Evolutionary conservation across 2,329 filamentous ascomycete species (phyloP), one percentile per base, ranked within the genome.

Genomic region (Cladorrhinum sp.): DNA sequence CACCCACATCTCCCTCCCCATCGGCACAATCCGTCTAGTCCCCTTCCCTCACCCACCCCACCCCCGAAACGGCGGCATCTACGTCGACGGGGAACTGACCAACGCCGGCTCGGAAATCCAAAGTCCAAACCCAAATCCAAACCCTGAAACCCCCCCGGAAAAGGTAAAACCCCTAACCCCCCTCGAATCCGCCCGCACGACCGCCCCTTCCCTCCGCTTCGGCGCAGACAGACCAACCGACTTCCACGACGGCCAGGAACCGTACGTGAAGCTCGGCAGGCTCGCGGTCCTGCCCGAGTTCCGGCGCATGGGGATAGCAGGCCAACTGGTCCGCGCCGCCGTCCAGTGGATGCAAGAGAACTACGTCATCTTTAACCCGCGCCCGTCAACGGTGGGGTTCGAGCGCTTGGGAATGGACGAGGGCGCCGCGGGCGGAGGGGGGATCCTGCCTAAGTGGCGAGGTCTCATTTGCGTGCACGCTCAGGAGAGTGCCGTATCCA

Each of bases 401-500:
- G 79, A 76, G 57, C 74, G 75, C 53, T 72, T 81, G 54, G 77
- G 73, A 46, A 76, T 72, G n/a, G 70, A 70, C 53, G 74, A 68
- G 60, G 75, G 77, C 10, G 21, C n/a, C 9, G 10, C n/a, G n/a
- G n/a, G 26, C 26, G 26, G 26, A 30, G 26, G 26, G 10, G 56
- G 57, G 49, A 23, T 51, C 49, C 74, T 82, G n/a, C 79, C 82
- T 24, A 79, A 79, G 26, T 96, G 91, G 89, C 81, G 83, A 20
- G 92, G 93, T 0, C 78, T 96, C 49, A 79, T 93, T 7, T 86
- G 92, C 70, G 83, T 90, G 23, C 93, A 97, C 77, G 90, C 92
- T 2, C 92, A 96, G 76, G 81, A 82, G 59, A 73, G 78, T 30
- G 85, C 89, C 14, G 80, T 86, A 65, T 76, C 75, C 26, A 78